Evolutionary conservation across 2,329 filamentous ascomycete genomes (phyloP).

Genomic region (Reticulascus tulasneorum): DNA sequence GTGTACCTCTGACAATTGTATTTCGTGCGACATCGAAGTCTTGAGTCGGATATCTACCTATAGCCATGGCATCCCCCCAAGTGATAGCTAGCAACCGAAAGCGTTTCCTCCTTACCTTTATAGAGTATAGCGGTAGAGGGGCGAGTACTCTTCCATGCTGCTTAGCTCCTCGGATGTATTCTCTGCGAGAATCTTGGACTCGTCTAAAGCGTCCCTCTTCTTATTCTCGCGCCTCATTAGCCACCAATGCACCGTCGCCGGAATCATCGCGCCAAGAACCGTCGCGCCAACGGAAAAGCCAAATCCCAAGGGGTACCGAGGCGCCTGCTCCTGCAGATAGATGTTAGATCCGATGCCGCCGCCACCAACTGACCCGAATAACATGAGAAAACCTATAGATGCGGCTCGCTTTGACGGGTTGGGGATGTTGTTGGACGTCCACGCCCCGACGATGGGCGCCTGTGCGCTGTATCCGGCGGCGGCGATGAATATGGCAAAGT

Average conservation of each 20-base stretch:
- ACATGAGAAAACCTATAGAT: slow-evolving; percentile 1
- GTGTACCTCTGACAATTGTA: no score
- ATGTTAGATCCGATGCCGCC: slow-evolving; percentile 10
- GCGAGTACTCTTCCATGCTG: slow-evolving; percentile 25
- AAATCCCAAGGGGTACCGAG: slow-evolving; percentile 12
- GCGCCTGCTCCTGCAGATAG: slow-evolving; percentile 11
- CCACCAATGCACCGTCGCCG: slow-evolving; percentile 7
- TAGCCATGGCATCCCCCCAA: no score
- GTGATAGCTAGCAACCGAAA: no score
- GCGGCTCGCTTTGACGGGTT: slow-evolving; percentile 6
- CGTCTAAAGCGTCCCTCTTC: slow-evolving; percentile 18
- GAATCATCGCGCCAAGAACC: slow-evolving; percentile 10
- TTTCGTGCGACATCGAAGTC: no score
- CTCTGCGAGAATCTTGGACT: slow-evolving; percentile 20
- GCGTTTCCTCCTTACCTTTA: no score
- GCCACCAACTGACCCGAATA: slow-evolving; percentile 2
- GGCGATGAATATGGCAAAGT: slow-evolving; percentile 4
- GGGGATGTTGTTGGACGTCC: slow-evolving; percentile 1
- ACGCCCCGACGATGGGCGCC: slow-evolving; percentile 10
- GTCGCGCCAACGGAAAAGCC: slow-evolving; percentile 8
- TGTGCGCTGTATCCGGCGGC: slow-evolving; percentile 4
- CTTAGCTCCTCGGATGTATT: slow-evolving; percentile 24
- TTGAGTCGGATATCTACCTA: no score
- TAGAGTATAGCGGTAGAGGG: slow-evolving; percentile 25
- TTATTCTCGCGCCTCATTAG: slow-evolving; percentile 17